Base-by-base conservation (phyloP, 2,329 filamentous ascomycete species). In the Claviceps citrina region DNA sequence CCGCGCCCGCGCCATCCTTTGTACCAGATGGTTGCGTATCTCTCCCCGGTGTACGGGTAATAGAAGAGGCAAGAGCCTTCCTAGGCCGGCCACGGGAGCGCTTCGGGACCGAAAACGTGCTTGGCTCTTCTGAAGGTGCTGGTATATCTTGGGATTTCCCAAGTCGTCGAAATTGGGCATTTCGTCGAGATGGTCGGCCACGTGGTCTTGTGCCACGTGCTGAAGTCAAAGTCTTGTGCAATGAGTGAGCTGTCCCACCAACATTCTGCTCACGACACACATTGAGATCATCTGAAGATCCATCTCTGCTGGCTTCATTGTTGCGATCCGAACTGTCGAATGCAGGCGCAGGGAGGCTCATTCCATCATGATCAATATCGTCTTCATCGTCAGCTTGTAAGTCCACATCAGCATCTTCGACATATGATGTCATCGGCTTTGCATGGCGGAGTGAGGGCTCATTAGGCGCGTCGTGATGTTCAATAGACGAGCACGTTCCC, bases 381-480 rank as follows among this genome's bases (percentile, higher is more conserved):
- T 46, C 40, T 18, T 31, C 37, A 12, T 43, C 19, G 28, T 20
- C 32, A 8, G 19, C 55, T 18, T 61, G 61, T 7, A 52, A 41
- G 6, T 63, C 59, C 27, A 46, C 27, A 32, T 71, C 63, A 24
- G 68, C 67, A 1, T 60, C 51, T 36, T 72, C 69, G 3, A 65
- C 55, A 40, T 74, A 75, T 1, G 70, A 71, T 24, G 61, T 47
- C 47, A 55, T 64, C 5, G 71, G 70, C 46, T 66, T 70, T 7
- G 71, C 68, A 44, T 72, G 69, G 18, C 71, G 62, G 16, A 74
- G 56, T 9, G 59, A 54, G 18, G 69, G 69, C 25, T 67, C 58
- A 15, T 72, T 65, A 2, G 63, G 26, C 5, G 15, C n/a, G 7
- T 18, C 16, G 10, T n/a, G 2, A 28, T n/a, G 18, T 24, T 10